Evolutionary conservation across 176 grass and related monocot species (phyloP), one percentile per base, ranked within the genome.

Genomic region (Melocanna baccifera): DNA sequence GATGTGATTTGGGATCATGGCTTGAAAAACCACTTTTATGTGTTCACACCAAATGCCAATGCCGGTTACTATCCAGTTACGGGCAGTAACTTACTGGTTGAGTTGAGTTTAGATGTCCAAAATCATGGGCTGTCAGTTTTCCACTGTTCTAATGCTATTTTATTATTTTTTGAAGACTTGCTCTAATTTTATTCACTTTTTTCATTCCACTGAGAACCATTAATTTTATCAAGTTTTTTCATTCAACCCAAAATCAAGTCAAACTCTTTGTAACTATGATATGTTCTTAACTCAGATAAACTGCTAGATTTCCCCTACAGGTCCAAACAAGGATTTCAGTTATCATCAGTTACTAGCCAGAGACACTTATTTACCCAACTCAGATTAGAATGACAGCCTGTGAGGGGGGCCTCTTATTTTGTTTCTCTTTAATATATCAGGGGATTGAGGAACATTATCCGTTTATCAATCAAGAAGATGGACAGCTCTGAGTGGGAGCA

Each of bases 401-500:
- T 61, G 7, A 39, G 9, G 3, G 18, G 67, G 18, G 16, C 13
- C 58, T 86, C 78, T 90, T 22, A 86, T 22, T 64, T 55, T 46
- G 20, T 73, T 64, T 61, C 48, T 55, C 41, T 62, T 63, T 85
- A 29, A 69, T 40, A 46, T 87, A n/a, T 66, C 77, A 99, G 96
- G 90, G 96, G 91, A 87, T 72, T 99, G 46, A 96, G 59, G 71
- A 92, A 94, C 80, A 92, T 99, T 88, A 68, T 99, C 29, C 81
- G 52, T 47, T 75, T 99, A 88, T 87, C 96, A 10, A 91, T 99
- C 62, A 99, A 94, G 91, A 99, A 83, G 77, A 71, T 89, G 73
- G 87, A 96, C 69, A 90, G 84, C 78, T 92, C 90, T 81, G 96
- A 94, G 65, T 99, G 96, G 96, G 91, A 94, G 53, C 71, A 83